These are phyloP conservation scores for Bipolaris cookei DNA, from an alignment of 2,329 filamentous ascomycete genomes.

Conservation along the genomic window DNA sequence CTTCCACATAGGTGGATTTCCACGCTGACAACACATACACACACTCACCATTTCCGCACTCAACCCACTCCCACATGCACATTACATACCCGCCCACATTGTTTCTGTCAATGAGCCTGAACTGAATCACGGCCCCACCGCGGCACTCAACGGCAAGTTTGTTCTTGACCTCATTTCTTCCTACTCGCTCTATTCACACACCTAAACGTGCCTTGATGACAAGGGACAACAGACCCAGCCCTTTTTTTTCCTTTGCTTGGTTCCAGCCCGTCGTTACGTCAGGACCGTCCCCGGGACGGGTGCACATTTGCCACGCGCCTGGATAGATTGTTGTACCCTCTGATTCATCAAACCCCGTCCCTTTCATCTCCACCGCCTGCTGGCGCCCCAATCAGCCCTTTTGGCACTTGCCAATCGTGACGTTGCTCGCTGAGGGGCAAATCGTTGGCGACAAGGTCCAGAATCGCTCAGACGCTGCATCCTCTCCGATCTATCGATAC, in stretches of 20 bases:
- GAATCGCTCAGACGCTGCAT: constrained; percentile 16
- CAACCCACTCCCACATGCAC: constrained; percentile 22
- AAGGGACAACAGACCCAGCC: constrained; percentile 30
- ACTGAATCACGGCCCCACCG: constrained; percentile 30
- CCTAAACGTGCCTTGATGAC: constrained; percentile 32
- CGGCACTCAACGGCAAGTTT: constrained; percentile 34
- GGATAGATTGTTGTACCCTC: constrained; percentile 30
- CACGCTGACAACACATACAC: constrained; percentile 42
- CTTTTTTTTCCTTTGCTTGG: constrained; percentile 18
- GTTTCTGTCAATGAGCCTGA: constrained; percentile 44
- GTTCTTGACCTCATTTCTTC: constrained; percentile 28
- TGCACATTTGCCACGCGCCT: constrained; percentile 27
- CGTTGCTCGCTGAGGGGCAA: constrained; percentile 40
- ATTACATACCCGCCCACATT: constrained; percentile 1
- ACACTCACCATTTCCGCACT: background rate
- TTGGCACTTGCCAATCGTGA: constrained; percentile 32
- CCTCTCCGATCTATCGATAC: constrained; percentile 31
- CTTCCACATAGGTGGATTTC: constrained; percentile 43
- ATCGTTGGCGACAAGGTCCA: constrained; percentile 26
- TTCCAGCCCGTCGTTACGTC: constrained; percentile 23
- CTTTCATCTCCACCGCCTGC: constrained; percentile 23
- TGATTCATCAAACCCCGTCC: constrained; percentile 33
- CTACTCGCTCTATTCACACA: constrained; percentile 17
- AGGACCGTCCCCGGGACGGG: constrained; percentile 28
- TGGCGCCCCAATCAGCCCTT: constrained; percentile 25